Conservation (phyloP, 2,329 filamentous ascomycete species). For the Zasmidium angulare region DNA sequence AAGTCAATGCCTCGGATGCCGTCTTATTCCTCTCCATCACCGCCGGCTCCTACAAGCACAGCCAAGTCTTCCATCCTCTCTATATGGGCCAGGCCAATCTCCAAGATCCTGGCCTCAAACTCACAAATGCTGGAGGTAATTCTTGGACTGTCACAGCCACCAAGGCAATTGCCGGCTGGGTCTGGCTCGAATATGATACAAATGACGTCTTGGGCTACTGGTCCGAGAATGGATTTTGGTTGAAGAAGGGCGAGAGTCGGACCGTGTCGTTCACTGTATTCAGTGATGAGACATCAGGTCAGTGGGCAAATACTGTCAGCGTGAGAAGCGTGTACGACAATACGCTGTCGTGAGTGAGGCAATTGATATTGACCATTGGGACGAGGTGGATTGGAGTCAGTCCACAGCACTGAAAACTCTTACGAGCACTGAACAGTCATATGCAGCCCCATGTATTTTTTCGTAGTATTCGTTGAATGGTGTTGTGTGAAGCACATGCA, state of each 20-base stretch:
- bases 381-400: too few species aligned
- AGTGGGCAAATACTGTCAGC: constrained; percentile 47
- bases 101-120: constrained; percentile 47
- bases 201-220: constrained; percentile 49
- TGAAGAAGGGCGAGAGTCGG: constrained; percentile 47
- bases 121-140: constrained; percentile 29
- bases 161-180: constrained; percentile 51
- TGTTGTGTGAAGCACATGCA: too few species aligned
- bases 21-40: constrained; percentile 42
- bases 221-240: constrained; percentile 52
- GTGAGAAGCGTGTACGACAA: constrained; percentile 55
- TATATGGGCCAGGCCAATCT: constrained; percentile 47
- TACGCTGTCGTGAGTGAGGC: constrained; percentile 20
- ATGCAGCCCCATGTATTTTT: too few species aligned
- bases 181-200: constrained; percentile 54
- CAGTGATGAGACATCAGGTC: constrained; percentile 42
- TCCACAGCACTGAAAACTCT: too few species aligned
- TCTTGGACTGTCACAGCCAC: constrained; percentile 50
- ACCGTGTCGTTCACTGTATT: constrained; percentile 47
- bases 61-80: constrained; percentile 50
- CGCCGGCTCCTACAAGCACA: constrained; percentile 46
- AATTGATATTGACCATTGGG: too few species aligned
- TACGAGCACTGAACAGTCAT: too few species aligned
- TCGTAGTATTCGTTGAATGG: too few species aligned
- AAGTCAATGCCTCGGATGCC: constrained; percentile 34